Base-by-base conservation (phyloP, 2,329 filamentous ascomycete genomes). In the Knoxdaviesia proteae region DNA sequence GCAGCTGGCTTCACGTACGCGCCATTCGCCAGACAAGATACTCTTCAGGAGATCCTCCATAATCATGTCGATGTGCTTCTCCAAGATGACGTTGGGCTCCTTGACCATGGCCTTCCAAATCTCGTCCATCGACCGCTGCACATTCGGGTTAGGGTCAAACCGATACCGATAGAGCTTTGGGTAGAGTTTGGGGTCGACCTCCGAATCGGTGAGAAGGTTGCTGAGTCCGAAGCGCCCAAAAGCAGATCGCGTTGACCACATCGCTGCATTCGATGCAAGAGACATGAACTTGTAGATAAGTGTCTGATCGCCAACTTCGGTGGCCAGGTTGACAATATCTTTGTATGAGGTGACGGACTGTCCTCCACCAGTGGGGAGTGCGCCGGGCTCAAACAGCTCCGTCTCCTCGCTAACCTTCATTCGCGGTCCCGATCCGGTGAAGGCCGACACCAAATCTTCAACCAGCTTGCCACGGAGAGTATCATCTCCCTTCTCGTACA, bases 261-360 rank as follows among this genome's bases (percentile, higher is more conserved):
- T 92, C 1, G 87, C 86, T 40, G 93, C 92, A 53, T 94, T 94
- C 2, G 86, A 84, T 3, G 90, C 90, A 50, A 98, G 69, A 0
- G 87, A 88, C 90, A 98, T 98, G 61, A 98, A 96, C 47, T 87
- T 84, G 63, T 98, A 98, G 1, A 96, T 83, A n/a, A 98, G 66
- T 50, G 82, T 87, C 45, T 90, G 88, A 53, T 98, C 88, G 7
- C 90, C 90, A 34, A 94, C 87, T 60, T 98, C 90, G 38, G 88
- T 84, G n/a, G 90, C 90, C 40, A 98, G 66, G 50, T 87, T 90
- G 58, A 98, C 82, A 49, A 98, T 96, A 54, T 98, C 90, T 56
- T 93, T 94, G 63, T 98, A 98, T 0, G 88, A 96, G 0, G 84
- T 94, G 44, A 96, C 74, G 0, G 86, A 86, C 49, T 71, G 84